Evolutionary conservation across 345 rosid genomes (phyloP).

Genomic region (Sisymbrium altissimum): DNA sequence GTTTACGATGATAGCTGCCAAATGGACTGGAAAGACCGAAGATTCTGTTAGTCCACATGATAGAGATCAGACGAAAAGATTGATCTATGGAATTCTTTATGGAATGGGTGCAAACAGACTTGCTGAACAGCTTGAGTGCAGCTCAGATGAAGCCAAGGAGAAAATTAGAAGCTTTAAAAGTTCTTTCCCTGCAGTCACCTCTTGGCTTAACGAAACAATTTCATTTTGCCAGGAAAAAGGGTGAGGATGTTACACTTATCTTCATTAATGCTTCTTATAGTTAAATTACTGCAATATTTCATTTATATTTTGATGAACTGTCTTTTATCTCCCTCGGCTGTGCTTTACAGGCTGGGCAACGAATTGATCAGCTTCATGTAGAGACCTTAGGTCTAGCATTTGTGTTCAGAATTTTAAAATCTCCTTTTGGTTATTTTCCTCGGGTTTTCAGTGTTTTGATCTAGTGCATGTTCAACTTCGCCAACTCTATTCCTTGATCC

Average conservation of each 20-base stretch:
- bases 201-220: slow-evolving; percentile 76
- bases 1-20: slow-evolving; percentile 84
- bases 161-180: slow-evolving; percentile 80
- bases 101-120: slow-evolving; percentile 97
- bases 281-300: not conserved
- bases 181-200: slow-evolving; percentile 77
- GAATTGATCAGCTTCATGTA: not conserved
- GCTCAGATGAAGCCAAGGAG: slow-evolving; percentile 73
- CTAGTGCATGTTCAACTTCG: not conserved
- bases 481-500: not conserved
- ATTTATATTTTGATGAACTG: not conserved
- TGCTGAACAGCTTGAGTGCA: slow-evolving; percentile 83
- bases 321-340: not conserved
- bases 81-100: slow-evolving; percentile 94
- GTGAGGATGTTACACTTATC: slow-evolving; percentile 39
- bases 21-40: slow-evolving; percentile 78
- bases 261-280: not conserved
- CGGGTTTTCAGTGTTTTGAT: not conserved
- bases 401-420: not conserved
- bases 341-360: not conserved
- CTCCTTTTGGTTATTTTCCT: not conserved
- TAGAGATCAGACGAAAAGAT: slow-evolving; percentile 86
- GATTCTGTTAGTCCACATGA: slow-evolving; percentile 56
- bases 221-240: slow-evolving; percentile 72
- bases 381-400: not conserved